Evolutionary conservation across 2,329 filamentous ascomycete species (phyloP).

Genomic region (Scedosporium aurantiacum): DNA sequence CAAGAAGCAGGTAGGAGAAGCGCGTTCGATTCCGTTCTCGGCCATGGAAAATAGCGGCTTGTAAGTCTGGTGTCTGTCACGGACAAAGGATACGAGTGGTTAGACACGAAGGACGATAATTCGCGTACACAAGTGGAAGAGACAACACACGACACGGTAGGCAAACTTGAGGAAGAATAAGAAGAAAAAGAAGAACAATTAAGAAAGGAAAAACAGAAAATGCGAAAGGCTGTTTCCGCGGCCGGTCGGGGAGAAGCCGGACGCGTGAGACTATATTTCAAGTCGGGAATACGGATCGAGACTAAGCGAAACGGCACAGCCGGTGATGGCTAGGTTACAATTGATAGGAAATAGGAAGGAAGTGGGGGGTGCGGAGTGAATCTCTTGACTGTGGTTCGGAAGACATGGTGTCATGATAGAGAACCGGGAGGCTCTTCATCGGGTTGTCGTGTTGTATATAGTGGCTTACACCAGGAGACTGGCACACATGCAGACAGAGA

Average conservation of each 20-base stretch:
- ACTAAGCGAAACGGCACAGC: background rate
- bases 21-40: constrained; percentile 6
- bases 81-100: background rate
- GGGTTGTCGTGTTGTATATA: background rate
- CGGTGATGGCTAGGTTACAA: background rate
- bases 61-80: background rate
- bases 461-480: background rate
- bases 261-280: background rate
- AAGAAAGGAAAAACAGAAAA: background rate
- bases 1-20: constrained; percentile 5
- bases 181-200: background rate
- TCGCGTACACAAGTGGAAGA: background rate
- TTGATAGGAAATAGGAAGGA: background rate
- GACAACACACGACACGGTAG: background rate
- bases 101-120: background rate
- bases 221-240: background rate
- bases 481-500: background rate
- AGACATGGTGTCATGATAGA: background rate
- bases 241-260: background rate
- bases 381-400: background rate
- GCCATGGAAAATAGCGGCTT: constrained; percentile 5
- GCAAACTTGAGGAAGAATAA: background rate
- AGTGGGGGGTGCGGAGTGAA: background rate
- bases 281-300: background rate
- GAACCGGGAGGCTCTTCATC: background rate